phyloP scores from a whole-genome alignment of 345 rosid genomes.

The Sapria himalayana region DNA sequence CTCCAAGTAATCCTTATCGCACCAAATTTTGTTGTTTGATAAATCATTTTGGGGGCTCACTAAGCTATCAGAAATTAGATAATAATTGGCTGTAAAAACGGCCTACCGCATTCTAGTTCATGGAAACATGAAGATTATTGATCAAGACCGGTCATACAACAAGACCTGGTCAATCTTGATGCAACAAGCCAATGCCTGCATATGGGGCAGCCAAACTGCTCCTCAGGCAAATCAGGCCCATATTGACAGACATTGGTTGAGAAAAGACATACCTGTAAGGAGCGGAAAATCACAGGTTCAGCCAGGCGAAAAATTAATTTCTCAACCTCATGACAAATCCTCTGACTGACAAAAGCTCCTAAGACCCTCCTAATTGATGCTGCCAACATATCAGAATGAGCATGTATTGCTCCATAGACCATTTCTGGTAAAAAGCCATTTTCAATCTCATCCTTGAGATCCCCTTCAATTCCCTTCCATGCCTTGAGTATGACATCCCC shows the following conservation, averaged over 20 bases:
- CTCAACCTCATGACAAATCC: conserved; percentile 61
- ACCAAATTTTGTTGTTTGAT: no score
- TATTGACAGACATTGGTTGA: neutral
- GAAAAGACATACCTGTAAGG: conserved; percentile 39
- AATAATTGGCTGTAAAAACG: no score
- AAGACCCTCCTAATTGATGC: conserved; percentile 66
- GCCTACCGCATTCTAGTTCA: no score
- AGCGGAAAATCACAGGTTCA: conserved; percentile 79
- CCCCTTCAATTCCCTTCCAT: conserved; percentile 52
- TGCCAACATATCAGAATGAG: conserved; percentile 25
- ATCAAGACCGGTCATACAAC: no score
- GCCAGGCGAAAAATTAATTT: conserved; percentile 60
- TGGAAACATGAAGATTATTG: no score
- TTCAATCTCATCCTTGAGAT: conserved; percentile 47
- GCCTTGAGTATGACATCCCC: conserved; percentile 59
- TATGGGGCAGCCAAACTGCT: no score
- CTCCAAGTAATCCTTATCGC: no score
- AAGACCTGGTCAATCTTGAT: no score
- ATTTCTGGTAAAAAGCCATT: conserved; percentile 47
- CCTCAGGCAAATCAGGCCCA: no score
- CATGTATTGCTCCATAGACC: conserved; percentile 55
- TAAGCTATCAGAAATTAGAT: no score
- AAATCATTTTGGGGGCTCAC: no score
- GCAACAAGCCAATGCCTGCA: no score
- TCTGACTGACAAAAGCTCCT: conserved; percentile 52